phyloP scores from a whole-genome alignment of 495 filamentous ascomycete species.

The Penicillium verhagenii region DNA sequence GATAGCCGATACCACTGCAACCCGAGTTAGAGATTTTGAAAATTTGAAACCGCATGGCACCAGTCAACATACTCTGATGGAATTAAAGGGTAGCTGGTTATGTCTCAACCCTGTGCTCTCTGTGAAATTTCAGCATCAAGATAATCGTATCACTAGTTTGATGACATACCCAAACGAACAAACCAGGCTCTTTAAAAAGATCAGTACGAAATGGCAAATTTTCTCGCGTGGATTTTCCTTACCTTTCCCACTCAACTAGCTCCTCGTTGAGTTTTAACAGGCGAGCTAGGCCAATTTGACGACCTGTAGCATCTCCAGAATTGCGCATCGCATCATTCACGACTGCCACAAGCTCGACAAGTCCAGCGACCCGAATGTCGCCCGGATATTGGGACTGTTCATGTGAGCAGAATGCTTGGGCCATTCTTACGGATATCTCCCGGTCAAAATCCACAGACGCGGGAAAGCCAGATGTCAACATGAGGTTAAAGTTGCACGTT shows the following conservation, averaged over 20 bases:
- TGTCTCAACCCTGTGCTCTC: slow-evolving; percentile 13
- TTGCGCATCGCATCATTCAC: slow-evolving; percentile 14
- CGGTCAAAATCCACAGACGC: slow-evolving; percentile 12
- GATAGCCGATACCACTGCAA: slow-evolving; percentile 21
- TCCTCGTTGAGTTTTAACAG: slow-evolving; percentile 12
- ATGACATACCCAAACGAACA: background rate
- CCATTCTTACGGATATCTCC: slow-evolving; percentile 4
- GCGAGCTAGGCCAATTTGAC: slow-evolving; percentile 5
- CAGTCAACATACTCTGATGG: slow-evolving; percentile 9
- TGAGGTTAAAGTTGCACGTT: slow-evolving; percentile 20
- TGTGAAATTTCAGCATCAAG: background rate
- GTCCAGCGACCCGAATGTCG: slow-evolving; percentile 12
- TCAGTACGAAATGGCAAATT: background rate
- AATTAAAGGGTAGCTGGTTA: slow-evolving; percentile 21
- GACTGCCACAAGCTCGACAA: slow-evolving; percentile 17
- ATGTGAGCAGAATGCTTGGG: slow-evolving; percentile 9
- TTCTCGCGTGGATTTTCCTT: background rate
- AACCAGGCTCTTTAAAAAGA: slow-evolving; percentile 3
- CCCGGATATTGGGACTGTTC: slow-evolving; percentile 6
- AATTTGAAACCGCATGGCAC: no score
- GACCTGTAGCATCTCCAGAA: slow-evolving; percentile 15
- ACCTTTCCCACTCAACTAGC: slow-evolving; percentile 19
- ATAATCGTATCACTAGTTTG: background rate
- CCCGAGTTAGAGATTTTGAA: background rate
- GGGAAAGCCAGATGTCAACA: slow-evolving; percentile 20